Evolutionary conservation across 2,329 filamentous ascomycete genomes (phyloP).

Genomic region (Fusarium metavorans): DNA sequence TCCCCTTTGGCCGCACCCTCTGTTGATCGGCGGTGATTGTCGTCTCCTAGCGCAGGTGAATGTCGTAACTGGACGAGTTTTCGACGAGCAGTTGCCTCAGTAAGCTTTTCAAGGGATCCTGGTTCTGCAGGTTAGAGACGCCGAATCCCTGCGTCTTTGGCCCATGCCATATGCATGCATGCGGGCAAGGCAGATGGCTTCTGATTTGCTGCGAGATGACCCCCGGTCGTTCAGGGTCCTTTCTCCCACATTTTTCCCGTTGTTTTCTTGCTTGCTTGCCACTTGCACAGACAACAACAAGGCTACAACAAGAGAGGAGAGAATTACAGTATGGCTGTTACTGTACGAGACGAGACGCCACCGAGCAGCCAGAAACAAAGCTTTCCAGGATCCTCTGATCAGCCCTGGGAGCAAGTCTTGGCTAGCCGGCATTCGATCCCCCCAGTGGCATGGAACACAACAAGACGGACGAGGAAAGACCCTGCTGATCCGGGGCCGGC

Average conservation of each 20-base stretch:
- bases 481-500: constrained; percentile 42
- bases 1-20: constrained; percentile 22
- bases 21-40: constrained; percentile 43
- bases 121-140: constrained; percentile 1
- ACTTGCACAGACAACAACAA: constrained; percentile 3
- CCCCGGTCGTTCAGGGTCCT: constrained; percentile 42
- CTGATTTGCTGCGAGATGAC: constrained; percentile 20
- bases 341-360: constrained; percentile 8
- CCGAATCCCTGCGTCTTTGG: constrained; percentile 15
- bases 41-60: constrained; percentile 38
- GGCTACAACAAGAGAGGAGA: constrained; percentile 34
- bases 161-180: neutral
- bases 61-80: constrained; percentile 39
- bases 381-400: constrained; percentile 1
- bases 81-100: constrained; percentile 10
- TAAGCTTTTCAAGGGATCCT: constrained; percentile 35
- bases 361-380: neutral
- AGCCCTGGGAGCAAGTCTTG: constrained; percentile 5
- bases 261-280: constrained; percentile 11
- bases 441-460: constrained; percentile 8
- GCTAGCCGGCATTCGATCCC: constrained; percentile 8
- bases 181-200: neutral
- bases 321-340: constrained; percentile 28
- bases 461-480: constrained; percentile 34
- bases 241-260: constrained; percentile 6